These are phyloP conservation scores for Ceratocystis harringtonii DNA, from an alignment of 2,329 filamentous ascomycete species.

Conservation along the genomic window DNA sequence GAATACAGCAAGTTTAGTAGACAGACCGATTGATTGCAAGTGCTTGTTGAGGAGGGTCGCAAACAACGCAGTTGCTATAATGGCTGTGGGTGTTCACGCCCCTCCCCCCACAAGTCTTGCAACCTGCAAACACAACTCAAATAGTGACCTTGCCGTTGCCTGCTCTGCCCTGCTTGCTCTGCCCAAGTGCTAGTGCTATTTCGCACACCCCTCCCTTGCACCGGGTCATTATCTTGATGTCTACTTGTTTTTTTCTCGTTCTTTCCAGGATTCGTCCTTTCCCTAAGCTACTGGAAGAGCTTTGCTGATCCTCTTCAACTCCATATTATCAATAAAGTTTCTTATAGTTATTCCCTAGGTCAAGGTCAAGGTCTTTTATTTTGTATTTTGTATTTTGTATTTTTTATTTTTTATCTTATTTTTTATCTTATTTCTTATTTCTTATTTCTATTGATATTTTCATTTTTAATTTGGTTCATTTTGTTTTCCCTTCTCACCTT, in stretches of 20 bases:
- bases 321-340: constrained; percentile 7
- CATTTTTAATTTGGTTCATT: too few species aligned
- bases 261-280: neutral
- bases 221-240: neutral
- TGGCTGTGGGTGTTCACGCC: neutral
- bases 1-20: too few species aligned
- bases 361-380: neutral
- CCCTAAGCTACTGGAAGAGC: constrained; percentile 7
- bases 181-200: too few species aligned
- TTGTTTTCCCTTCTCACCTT: neutral
- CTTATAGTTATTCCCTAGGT: constrained; percentile 1
- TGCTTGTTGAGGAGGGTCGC: too few species aligned
- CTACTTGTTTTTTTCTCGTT: neutral
- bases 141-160: neutral
- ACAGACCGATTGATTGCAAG: too few species aligned
- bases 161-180: too few species aligned
- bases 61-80: too few species aligned
- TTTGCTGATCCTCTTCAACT: constrained; percentile 11
- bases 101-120: neutral
- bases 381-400: neutral
- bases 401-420: constrained; percentile 10
- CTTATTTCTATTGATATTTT: constrained; percentile 9
- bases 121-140: neutral
- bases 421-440: neutral
- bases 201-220: neutral